Conservation (phyloP, 208 protist species). For the Trypanosoma grayi region DNA sequence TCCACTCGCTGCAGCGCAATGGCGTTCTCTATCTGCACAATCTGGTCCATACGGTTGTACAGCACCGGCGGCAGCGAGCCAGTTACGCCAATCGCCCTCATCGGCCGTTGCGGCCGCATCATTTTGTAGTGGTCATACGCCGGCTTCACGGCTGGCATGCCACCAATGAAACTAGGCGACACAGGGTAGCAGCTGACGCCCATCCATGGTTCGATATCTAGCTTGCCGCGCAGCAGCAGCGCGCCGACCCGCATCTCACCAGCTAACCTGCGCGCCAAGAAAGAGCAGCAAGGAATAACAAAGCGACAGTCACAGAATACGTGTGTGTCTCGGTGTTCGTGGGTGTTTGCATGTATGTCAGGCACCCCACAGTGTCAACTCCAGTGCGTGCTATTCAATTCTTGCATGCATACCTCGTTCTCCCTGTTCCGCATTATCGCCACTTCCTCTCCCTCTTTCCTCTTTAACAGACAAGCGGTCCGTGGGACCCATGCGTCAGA, state of each 20-base stretch:
- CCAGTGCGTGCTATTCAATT: too few relatives aligned
- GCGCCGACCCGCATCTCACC: constrained; percentile 23
- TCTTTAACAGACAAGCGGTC: background rate
- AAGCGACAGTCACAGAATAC: too few relatives aligned
- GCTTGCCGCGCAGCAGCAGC: constrained; percentile 52
- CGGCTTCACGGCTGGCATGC: constrained; percentile 45
- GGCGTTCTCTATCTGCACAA: constrained; percentile 84
- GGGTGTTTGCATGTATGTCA: too few relatives aligned
- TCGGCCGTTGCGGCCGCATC: constrained; percentile 53
- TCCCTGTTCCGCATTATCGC: background rate
- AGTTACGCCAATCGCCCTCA: constrained; percentile 69
- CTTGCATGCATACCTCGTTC: background rate
- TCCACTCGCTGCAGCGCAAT: constrained; percentile 80
- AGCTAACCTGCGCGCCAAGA: background rate
- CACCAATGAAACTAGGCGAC: constrained; percentile 49
- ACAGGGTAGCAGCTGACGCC: constrained; percentile 75
- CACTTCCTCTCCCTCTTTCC: background rate
- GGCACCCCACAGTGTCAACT: too few relatives aligned
- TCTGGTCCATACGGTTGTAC: constrained; percentile 82
- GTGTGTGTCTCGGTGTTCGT: too few relatives aligned
- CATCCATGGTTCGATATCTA: constrained; percentile 77
- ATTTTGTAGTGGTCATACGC: constrained; percentile 73
- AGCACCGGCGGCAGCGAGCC: constrained; percentile 71
- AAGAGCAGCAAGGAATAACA: background rate
- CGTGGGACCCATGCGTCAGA: constrained; percentile 1